These are phyloP conservation scores for Helotiales sp. DNA, from an alignment of 2,329 filamentous ascomycete species.

Conservation along the genomic window DNA sequence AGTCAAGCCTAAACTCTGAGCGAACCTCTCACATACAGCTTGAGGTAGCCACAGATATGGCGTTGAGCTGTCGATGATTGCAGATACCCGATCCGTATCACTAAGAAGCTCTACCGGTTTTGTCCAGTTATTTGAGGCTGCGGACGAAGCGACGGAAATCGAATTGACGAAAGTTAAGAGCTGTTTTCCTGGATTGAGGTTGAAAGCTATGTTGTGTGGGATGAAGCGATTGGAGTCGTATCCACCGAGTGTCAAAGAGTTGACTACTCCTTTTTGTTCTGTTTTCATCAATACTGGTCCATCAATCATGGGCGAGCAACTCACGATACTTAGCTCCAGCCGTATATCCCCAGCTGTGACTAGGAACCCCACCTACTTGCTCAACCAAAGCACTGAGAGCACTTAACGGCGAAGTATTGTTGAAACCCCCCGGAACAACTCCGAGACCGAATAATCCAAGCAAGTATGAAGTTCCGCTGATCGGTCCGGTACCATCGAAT, in stretches of 20 bases:
- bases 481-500: constrained; percentile 47
- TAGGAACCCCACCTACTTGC: constrained; percentile 65
- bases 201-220: constrained; percentile 64
- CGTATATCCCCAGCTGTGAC: constrained; percentile 76
- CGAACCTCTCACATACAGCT: constrained; percentile 66
- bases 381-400: constrained; percentile 63
- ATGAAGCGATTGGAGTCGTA: constrained; percentile 69
- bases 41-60: constrained; percentile 68
- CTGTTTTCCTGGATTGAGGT: constrained; percentile 56
- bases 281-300: neutral
- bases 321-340: constrained; percentile 75
- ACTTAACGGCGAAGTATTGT: constrained; percentile 53
- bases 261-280: constrained; percentile 52
- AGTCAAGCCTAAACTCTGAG: constrained; percentile 64
- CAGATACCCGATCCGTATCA: constrained; percentile 34
- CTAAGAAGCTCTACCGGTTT: constrained; percentile 43
- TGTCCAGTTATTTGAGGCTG: constrained; percentile 58
- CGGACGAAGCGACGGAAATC: constrained; percentile 34
- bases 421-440: constrained; percentile 59
- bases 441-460: constrained; percentile 62
- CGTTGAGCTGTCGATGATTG: constrained; percentile 64
- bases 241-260: constrained; percentile 71
- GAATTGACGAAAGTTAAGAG: constrained; percentile 42
- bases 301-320: constrained; percentile 35
- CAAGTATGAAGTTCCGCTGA: constrained; percentile 61